A percentile compares a stretch with the other conserved stretches of the same genome.
Conservation (phyloP, 768 basidiomycete species). For the Calocybe gangraenosa region DNA sequence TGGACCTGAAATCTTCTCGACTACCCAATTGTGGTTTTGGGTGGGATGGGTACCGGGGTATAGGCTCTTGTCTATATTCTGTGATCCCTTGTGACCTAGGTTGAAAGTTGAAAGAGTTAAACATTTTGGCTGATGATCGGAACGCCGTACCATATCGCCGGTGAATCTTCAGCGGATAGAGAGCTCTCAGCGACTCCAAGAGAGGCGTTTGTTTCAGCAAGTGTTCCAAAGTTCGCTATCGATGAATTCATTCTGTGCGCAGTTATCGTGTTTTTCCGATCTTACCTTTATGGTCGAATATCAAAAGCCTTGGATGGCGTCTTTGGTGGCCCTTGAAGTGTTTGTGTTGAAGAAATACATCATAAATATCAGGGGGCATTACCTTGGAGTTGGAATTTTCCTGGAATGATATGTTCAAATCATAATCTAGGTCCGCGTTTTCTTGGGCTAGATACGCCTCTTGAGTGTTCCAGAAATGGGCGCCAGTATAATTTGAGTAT, state of each 20-base stretch:
- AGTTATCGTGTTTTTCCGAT: slow-evolving; percentile 3
- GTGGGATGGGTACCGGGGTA: slow-evolving; percentile 56
- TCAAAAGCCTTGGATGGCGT: slow-evolving; percentile 59
- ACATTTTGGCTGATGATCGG: slow-evolving; percentile 1
- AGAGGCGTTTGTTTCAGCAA: slow-evolving; percentile 39
- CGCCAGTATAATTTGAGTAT: slow-evolving; percentile 62
- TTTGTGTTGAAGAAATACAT: background rate
- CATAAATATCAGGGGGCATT: slow-evolving; percentile 8
- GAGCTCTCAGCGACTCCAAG: slow-evolving; percentile 20
- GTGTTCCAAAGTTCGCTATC: slow-evolving; percentile 63
- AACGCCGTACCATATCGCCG: slow-evolving; percentile 17
- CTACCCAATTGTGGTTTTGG: slow-evolving; percentile 24
- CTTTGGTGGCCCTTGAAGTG: slow-evolving; percentile 39
- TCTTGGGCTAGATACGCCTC: slow-evolving; percentile 59
- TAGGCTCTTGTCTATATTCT: slow-evolving; percentile 48
- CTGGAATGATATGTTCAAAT: slow-evolving; percentile 61
- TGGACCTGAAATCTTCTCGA: slow-evolving; percentile 1
- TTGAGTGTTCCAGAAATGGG: slow-evolving; percentile 83
- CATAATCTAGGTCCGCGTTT: slow-evolving; percentile 37
- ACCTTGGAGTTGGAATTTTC: slow-evolving; percentile 54
- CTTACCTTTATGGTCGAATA: slow-evolving; percentile 66
- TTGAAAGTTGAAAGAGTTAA: slow-evolving; percentile 1
- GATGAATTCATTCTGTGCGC: slow-evolving; percentile 1
- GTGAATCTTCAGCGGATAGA: slow-evolving; percentile 8
- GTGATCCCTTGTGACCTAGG: slow-evolving; percentile 42